Conservation (phyloP, 192 early-diverging fungal genomes). For the Coemansia sp. region DNA sequence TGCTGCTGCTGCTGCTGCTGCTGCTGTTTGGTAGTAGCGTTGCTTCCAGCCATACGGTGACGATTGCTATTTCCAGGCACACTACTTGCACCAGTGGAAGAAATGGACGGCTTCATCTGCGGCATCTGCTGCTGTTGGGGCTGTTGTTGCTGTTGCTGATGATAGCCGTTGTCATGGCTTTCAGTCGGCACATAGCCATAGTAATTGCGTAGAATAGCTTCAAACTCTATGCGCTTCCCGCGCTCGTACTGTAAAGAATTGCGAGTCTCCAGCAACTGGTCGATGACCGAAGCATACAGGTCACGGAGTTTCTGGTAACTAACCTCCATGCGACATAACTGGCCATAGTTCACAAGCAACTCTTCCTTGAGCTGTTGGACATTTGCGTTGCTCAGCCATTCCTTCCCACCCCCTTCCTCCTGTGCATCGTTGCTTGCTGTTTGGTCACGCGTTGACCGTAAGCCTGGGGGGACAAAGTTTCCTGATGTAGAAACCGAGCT, state of each 20-base stretch:
- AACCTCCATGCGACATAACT: constrained; percentile 51
- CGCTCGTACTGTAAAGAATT: constrained; percentile 49
- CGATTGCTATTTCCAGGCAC: not conserved
- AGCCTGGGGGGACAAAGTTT: constrained; percentile 44
- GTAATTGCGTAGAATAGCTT: constrained; percentile 38
- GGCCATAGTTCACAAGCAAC: constrained; percentile 51
- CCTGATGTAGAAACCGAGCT: constrained; percentile 35
- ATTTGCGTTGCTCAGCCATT: constrained; percentile 41
- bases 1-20: constrained; percentile 9
- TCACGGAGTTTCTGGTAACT: constrained; percentile 55
- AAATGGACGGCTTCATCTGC: not conserved
- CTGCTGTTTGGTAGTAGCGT: not conserved
- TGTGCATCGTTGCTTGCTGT: not conserved
- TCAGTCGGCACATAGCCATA: constrained; percentile 35
- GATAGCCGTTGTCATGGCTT: not conserved
- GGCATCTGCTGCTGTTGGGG: not conserved
- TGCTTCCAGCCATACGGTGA: not conserved
- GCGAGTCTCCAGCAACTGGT: constrained; percentile 48
- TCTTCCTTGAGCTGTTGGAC: constrained; percentile 49
- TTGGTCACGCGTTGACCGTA: constrained; percentile 29
- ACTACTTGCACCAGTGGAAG: not conserved
- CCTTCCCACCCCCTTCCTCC: constrained; percentile 7
- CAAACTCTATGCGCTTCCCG: constrained; percentile 31
- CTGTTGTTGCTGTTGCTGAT: not conserved
- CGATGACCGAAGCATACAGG: constrained; percentile 45